Base-by-base conservation (phyloP, 2,329 filamentous ascomycete species). In the Penicillium sp. region DNA sequence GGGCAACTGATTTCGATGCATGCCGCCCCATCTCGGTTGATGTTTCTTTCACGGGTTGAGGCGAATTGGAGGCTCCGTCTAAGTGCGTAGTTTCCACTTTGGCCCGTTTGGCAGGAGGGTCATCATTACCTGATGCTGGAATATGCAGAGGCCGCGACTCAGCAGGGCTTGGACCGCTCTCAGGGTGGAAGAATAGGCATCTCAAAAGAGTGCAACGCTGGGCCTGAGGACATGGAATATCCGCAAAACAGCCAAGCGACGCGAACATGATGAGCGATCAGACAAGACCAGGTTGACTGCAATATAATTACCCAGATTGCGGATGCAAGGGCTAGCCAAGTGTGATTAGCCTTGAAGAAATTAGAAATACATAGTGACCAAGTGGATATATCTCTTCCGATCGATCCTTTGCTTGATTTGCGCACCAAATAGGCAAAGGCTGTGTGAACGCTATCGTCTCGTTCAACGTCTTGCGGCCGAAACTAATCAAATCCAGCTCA, bases 151-250 rank as follows among this genome's bases (percentile, higher is more conserved):
- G 2, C 23, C 7, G 46, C 18, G 53, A 46, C 23, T 51, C 27
- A 39, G 49, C 13, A 9, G 39, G 39, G 39, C 41, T 19, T 13
- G 50, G 7, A 13, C 63, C 50, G 50, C 77, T 67, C 16, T 38
- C 27, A 14, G 36, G 16, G 68, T 87, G 84, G 11, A 72, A 75
- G 69, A 86, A 87, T 18, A 86, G 78, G 71, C 84, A 87, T 58
- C 78, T 78, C 13, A 80, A 72, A 11, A 86, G 70, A 29, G 69
- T 63, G 69, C 84, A 87, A 55, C 70, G 58, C 27, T 70, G 63
- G 13, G 76, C 76, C 57, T 77, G 73, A 8, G 84, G 84, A 67
- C 84, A 87, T 27, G 73, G 62, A 39, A 82, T 70, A 39, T 71
- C 70, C 54, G 77, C 79, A 71, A 84, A 83, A 7, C 82, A 68